Evolutionary conservation across 1,284 basidiomycete species (phyloP), one percentile per base, ranked within the genome.

Genomic region (Ustilago loliicola): DNA sequence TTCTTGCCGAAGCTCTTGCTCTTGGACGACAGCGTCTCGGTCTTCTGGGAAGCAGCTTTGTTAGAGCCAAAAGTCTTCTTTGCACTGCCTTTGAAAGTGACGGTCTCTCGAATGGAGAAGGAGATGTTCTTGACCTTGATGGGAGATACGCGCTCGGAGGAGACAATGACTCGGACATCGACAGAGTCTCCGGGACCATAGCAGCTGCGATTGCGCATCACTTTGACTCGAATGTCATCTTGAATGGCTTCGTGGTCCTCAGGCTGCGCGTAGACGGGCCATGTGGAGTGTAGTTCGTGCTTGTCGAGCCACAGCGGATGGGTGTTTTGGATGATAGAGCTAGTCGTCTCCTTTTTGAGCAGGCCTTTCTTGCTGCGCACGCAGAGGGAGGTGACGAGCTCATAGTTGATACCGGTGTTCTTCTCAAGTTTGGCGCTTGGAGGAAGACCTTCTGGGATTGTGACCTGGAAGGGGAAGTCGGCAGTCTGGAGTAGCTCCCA

Each of bases 241-340:
- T 69, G 66, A 23, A 67, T 52, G 19, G 60, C 72, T 51, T 78
- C 77, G 57, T 71, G 70, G 52, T 83, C 79, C 17, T 83, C 80
- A 0, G 81, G 80, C 19, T 62, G 52, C 32, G 81, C 62, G 63
- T 85, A 86, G 50, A 82, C 60, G 21, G 84, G 83, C 83, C 84
- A 85, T 11, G 78, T 75, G 11, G 83, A 83, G 65, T 85, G 85
- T 3, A 85, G 72, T 55, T 86, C 85, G 73, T 86, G 84, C 72
- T 86, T 86, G 60, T 83, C 83, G 36, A 86, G 72, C 61, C 77
- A 76, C 27, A 86, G 56, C 0, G 79, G 77, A 57, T 80, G 80
- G 7, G 73, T 79, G 51, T 80, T 79, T 36, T 84, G 76, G 30
- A 86, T 75, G 66, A 86, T 72, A 32, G 79, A 80, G 61, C 72